Evolutionary conservation across 495 filamentous ascomycete species (phyloP), one percentile per base, ranked within the genome.

Genomic region (Tuber melanosporum): DNA sequence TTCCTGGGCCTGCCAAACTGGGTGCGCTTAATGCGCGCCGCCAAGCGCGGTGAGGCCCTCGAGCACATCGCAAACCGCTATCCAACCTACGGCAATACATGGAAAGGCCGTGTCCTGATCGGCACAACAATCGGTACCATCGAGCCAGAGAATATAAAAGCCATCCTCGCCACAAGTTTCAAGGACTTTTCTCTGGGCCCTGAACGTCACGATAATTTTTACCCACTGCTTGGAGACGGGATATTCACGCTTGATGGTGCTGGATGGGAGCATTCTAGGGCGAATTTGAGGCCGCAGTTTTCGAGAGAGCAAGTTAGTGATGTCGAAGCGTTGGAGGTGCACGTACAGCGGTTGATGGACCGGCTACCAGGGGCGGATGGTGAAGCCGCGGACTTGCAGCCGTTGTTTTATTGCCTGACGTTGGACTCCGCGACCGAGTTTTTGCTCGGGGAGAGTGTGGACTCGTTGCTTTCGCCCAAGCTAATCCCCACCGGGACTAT

Each of bases 81-180:
- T 70, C 36, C 52, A 17, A 20, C 71, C 8, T 46, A 69, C 36
- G 77, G 78, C 0, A 80, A 81, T 12, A 78, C 85, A 71, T 86
- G 86, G 26, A 83, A 77, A 26, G 88, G 85, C 10, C 77, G 36
- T 10, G 43, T 85, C 10, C n/a, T 81, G 6, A 75, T 75, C 20
- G 47, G 15, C 0, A 43, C 70, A 8, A 46, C 78, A 5, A 78
- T 88, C 22, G 79, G 84, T 7, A 91, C 91, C 2, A 84, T 83
- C 39, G 91, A 92, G 69, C 93, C 92, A 0, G 91, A 94, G 81
- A 97, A 96, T 84, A 88, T 98, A 84, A 89, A 92, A 75, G 82
- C 87, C 3, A 85, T 93, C 1, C 86, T 93, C 0, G 87, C 88
- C 3, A 87, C 86, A 9, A 85, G 89, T 9, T 89, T 91, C 77